Conservation (phyloP, 768 basidiomycete species). For the Plicaturopsis crispa region DNA sequence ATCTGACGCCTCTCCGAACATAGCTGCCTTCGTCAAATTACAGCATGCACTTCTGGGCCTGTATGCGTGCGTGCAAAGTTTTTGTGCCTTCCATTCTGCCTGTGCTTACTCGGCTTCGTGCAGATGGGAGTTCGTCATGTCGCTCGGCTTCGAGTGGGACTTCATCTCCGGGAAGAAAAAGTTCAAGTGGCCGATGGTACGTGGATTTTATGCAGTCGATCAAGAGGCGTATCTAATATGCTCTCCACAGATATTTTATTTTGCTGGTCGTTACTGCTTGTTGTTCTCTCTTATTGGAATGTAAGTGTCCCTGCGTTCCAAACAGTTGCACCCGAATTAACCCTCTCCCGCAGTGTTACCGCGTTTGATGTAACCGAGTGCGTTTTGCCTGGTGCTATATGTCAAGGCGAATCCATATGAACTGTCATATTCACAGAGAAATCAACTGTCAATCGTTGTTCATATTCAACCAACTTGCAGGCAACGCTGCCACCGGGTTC, state of each 20-base stretch:
- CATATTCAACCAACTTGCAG: constrained; percentile 58
- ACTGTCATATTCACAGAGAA: too few relatives aligned
- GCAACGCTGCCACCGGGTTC: constrained; percentile 62
- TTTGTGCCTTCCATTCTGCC: too few relatives aligned
- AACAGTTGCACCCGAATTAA: not conserved
- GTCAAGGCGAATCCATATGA: too few relatives aligned
- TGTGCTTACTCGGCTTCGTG: too few relatives aligned
- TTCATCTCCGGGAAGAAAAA: constrained; percentile 46
- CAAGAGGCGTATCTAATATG: too few relatives aligned
- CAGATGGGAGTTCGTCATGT: constrained; percentile 64
- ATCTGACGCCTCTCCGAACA: not conserved
- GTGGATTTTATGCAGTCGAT: too few relatives aligned
- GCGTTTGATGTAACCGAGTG: constrained; percentile 54
- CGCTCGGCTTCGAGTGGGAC: constrained; percentile 59
- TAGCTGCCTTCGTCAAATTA: constrained; percentile 25
- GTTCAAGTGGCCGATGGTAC: constrained; percentile 67
- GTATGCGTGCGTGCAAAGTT: too few relatives aligned
- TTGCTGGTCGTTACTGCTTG: constrained; percentile 59
- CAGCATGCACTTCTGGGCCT: constrained; percentile 54
- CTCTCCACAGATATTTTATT: constrained; percentile 68
- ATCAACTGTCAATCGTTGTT: constrained; percentile 64
- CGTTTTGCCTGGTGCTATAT: too few relatives aligned
- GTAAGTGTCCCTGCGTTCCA: constrained; percentile 30
- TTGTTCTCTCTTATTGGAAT: constrained; percentile 63
- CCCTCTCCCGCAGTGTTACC: constrained; percentile 34